phyloP scores from a whole-genome alignment of 768 basidiomycete species.

The Trametes maxima region DNA sequence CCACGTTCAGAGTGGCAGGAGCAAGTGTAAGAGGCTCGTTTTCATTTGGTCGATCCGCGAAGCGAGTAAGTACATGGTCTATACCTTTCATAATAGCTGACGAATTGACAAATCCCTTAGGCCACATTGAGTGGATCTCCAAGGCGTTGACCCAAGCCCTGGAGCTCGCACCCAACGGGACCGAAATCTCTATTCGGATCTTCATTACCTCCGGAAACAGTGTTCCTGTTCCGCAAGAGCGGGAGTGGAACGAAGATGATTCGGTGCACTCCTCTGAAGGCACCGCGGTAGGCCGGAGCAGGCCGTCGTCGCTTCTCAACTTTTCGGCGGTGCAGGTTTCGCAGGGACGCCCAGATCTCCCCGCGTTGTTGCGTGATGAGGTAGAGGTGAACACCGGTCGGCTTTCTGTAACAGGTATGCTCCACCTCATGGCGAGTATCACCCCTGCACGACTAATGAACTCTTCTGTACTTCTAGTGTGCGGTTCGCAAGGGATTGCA shows the following conservation, averaged over 20 bases:
- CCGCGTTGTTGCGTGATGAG: slow-evolving; percentile 40
- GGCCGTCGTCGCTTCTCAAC: slow-evolving; percentile 27
- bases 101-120: slow-evolving; percentile 11
- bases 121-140: slow-evolving; percentile 50
- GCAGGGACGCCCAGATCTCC: slow-evolving; percentile 48
- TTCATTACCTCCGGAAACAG: slow-evolving; percentile 39
- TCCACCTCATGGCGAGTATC: not conserved
- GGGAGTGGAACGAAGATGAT: slow-evolving; percentile 23
- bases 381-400: slow-evolving; percentile 38
- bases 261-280: slow-evolving; percentile 17
- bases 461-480: slow-evolving; percentile 39
- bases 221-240: slow-evolving; percentile 21
- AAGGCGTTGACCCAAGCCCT: slow-evolving; percentile 39
- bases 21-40: slow-evolving; percentile 36
- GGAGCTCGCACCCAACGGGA: slow-evolving; percentile 30
- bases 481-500: slow-evolving; percentile 47
- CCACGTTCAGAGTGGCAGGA: slow-evolving; percentile 30
- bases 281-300: slow-evolving; percentile 16
- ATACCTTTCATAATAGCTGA: not conserved
- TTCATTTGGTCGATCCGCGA: slow-evolving; percentile 50
- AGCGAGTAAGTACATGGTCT: slow-evolving; percentile 30
- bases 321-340: slow-evolving; percentile 33
- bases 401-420: slow-evolving; percentile 52
- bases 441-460: not conserved
- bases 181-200: slow-evolving; percentile 44